Percentiles rank a stretch among this genome's conserved stretches.
Evolutionary conservation across 2,329 filamentous ascomycete species (phyloP).

Genomic region (Thyridium curvatum): DNA sequence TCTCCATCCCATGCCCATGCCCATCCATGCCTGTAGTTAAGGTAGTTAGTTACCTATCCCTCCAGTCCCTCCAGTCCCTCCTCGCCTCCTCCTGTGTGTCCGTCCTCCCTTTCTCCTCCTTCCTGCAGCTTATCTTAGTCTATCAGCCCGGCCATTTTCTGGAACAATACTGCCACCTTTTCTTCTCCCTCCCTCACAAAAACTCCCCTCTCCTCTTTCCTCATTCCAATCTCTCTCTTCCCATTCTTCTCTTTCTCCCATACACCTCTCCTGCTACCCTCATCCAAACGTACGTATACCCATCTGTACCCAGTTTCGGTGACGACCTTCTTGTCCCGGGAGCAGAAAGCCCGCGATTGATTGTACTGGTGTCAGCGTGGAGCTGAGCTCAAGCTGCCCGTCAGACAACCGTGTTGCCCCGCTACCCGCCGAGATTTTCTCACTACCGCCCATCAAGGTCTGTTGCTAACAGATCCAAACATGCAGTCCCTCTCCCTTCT

Average conservation of each 20-base stretch:
- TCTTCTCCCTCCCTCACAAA: slow-evolving; percentile 11
- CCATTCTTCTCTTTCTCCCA: slow-evolving; percentile 15
- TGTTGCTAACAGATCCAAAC: slow-evolving; percentile 14
- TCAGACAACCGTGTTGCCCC: slow-evolving; percentile 2
- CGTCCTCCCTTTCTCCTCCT: background rate
- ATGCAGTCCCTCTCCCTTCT: slow-evolving; percentile 9
- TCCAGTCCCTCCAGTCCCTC: no score
- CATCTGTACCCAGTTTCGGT: no score
- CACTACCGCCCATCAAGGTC: slow-evolving; percentile 12
- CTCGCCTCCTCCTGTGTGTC: background rate
- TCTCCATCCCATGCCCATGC: no score
- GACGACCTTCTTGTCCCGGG: no score
- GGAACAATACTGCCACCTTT: background rate
- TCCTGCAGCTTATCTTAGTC: slow-evolving; percentile 13
- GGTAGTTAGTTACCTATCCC: no score
- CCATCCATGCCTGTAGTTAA: no score
- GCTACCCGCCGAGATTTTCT: slow-evolving; percentile 7
- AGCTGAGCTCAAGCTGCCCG: background rate
- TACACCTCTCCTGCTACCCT: slow-evolving; percentile 13
- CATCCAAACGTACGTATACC: no score
- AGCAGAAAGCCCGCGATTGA: no score
- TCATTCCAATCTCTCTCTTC: slow-evolving; percentile 9
- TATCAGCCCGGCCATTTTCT: background rate
- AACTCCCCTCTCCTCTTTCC: slow-evolving; percentile 18
- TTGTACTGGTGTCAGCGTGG: no score